Conservation (phyloP, 2,329 filamentous ascomycete species). For the Aspergillus sp. region DNA sequence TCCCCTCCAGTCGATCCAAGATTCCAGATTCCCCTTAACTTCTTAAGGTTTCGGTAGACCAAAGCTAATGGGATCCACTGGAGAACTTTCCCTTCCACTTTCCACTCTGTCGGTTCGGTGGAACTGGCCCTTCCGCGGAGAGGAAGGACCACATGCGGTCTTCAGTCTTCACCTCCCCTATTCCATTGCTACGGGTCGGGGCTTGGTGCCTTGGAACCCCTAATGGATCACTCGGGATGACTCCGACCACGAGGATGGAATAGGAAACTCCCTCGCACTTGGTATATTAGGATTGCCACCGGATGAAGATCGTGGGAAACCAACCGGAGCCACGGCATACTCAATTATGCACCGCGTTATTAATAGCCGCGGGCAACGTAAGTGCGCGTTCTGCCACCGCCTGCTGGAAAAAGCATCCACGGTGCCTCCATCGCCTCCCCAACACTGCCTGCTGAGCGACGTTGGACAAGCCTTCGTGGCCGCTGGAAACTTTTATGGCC, state of each 20-base stretch:
- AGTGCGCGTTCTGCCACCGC: slow-evolving; percentile 18
- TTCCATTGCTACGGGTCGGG: background rate
- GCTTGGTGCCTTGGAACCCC: background rate
- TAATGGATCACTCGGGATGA: background rate
- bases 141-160: background rate
- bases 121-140: background rate
- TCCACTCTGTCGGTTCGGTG: background rate
- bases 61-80: background rate
- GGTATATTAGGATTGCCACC: background rate
- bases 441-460: background rate
- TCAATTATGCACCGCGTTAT: slow-evolving; percentile 4
- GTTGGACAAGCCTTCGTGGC: background rate
- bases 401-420: slow-evolving; percentile 6
- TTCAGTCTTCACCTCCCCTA: background rate
- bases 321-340: background rate
- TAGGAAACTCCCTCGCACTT: background rate
- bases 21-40: background rate
- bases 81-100: background rate
- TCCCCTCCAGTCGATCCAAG: background rate
- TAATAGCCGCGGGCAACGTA: slow-evolving; percentile 12
- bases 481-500: background rate
- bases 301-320: background rate
- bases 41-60: background rate
- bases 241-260: background rate
- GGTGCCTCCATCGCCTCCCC: background rate